These are phyloP conservation scores for Rutstroemia sp. DNA, from an alignment of 2,329 filamentous ascomycete species.

Conservation along the genomic window DNA sequence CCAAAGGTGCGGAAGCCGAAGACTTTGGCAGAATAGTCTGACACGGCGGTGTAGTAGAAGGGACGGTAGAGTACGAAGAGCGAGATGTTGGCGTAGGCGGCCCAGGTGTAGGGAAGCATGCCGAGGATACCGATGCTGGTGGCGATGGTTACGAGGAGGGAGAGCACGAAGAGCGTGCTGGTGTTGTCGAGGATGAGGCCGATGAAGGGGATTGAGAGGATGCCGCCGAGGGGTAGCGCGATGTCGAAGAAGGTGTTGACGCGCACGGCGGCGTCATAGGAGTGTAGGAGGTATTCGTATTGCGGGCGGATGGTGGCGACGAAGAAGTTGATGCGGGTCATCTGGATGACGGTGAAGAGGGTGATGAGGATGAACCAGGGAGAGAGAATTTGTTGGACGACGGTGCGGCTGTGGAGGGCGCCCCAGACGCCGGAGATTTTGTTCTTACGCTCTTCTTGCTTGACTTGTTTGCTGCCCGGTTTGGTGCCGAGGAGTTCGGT, in stretches of 20 bases:
- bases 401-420: slow-evolving; percentile 67
- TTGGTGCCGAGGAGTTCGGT: slow-evolving; percentile 64
- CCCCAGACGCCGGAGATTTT: slow-evolving; percentile 72
- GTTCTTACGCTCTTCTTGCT: slow-evolving; percentile 63
- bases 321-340: slow-evolving; percentile 86
- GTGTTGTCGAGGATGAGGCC: slow-evolving; percentile 71
- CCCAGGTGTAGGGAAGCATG: slow-evolving; percentile 61
- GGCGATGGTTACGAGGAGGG: slow-evolving; percentile 61
- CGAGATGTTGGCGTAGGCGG: slow-evolving; percentile 67
- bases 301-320: slow-evolving; percentile 80
- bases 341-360: slow-evolving; percentile 66
- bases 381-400: slow-evolving; percentile 64
- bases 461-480: slow-evolving; percentile 54
- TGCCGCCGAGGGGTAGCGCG: slow-evolving; percentile 75
- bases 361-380: slow-evolving; percentile 84
- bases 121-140: slow-evolving; percentile 72
- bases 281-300: slow-evolving; percentile 67
- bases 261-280: slow-evolving; percentile 50
- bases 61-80: slow-evolving; percentile 82
- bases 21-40: slow-evolving; percentile 83
- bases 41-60: slow-evolving; percentile 86
- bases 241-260: slow-evolving; percentile 84
- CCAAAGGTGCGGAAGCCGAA: slow-evolving; percentile 90
- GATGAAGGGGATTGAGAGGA: slow-evolving; percentile 82
- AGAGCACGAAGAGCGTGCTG: slow-evolving; percentile 64